Evolutionary conservation across 345 rosid species (phyloP), one percentile per base, ranked within the genome.

Genomic region (Angophora floribunda): DNA sequence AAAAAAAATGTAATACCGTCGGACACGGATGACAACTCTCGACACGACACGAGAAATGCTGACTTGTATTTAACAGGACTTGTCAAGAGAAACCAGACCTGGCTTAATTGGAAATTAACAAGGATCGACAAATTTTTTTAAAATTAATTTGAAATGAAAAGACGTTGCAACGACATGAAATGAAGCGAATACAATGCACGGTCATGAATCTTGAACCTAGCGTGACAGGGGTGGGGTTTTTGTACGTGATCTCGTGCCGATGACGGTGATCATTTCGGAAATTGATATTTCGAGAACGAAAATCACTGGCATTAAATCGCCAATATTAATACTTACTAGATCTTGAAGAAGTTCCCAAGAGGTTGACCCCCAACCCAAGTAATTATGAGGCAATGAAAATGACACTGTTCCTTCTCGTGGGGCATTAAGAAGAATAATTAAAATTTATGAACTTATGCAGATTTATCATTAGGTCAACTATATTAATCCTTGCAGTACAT

Each of bases 11-110:
- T 36, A 36, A 36, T 4, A 6, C 55, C 19, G 6, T 52, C 7
- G 55, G 21, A 52, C 7, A 6, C 3, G 2, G 55, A 10, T 13
- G 6, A 15, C 9, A 16, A 4, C 2, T 32, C 2, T 0, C 7
- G 13, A 16, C 78, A 2, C 4, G 17, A n/a, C 45, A 32, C 1
- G 4, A 32, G 6, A 67, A 16, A 67, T 6, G 41, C 0, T 36
- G 10, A 32, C 44, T 67, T 15, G 7, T 7, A 67, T 32, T 0
- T 17, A 24, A 4, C 12, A 4, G 12, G 79, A 5, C 21, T 67
- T 2, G 4, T 2, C 5, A 1, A 67, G 12, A 32, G 79, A 67
- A 5, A 32, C 13, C 7, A 0, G 1, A 36, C 36, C 4, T 0
- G 0, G 0, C 36, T n/a, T 32, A 67, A 32, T 17, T 67, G 5